A percentile compares a stretch with the other conserved stretches of the same genome.
Evolutionary conservation across 768 basidiomycete species (phyloP).

Genomic region (Pulveroboletus sp.): DNA sequence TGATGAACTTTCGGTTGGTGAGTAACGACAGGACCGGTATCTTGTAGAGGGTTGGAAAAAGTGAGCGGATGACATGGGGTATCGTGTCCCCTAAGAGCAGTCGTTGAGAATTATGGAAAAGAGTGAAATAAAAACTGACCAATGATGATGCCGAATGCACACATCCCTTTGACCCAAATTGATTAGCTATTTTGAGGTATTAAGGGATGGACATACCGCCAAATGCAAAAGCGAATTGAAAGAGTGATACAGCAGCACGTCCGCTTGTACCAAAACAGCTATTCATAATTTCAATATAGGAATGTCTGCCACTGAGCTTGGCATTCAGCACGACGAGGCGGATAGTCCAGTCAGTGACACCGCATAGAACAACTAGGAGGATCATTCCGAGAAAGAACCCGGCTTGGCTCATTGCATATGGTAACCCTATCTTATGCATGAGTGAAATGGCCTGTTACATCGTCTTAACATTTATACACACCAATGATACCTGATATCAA

Average conservation of each 20-base stretch:
- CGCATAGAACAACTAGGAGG: slow-evolving; percentile 76
- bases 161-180: slow-evolving; percentile 69
- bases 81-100: slow-evolving; percentile 76
- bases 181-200: slow-evolving; percentile 1
- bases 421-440: slow-evolving; percentile 56
- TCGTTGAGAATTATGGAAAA: background rate
- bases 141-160: slow-evolving; percentile 96
- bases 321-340: slow-evolving; percentile 93
- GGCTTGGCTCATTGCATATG: slow-evolving; percentile 91
- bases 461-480: slow-evolving; percentile 30
- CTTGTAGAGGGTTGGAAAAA: slow-evolving; percentile 66
- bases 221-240: slow-evolving; percentile 97
- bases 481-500: slow-evolving; percentile 62
- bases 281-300: slow-evolving; percentile 93
- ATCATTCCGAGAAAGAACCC: slow-evolving; percentile 86
- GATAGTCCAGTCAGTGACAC: slow-evolving; percentile 96
- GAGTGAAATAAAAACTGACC: slow-evolving; percentile 30
- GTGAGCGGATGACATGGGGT: slow-evolving; percentile 84
- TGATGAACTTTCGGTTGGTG: slow-evolving; percentile 85
- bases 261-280: slow-evolving; percentile 89
- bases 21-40: slow-evolving; percentile 76
- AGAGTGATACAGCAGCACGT: slow-evolving; percentile 91
- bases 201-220: slow-evolving; percentile 56
- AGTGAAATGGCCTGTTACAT: background rate
- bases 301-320: slow-evolving; percentile 87